Percentiles rank a stretch among this genome's conserved stretches.
phyloP scores from a whole-genome alignment of 495 filamentous ascomycete genomes.

The Achaetomiella virescens region DNA sequence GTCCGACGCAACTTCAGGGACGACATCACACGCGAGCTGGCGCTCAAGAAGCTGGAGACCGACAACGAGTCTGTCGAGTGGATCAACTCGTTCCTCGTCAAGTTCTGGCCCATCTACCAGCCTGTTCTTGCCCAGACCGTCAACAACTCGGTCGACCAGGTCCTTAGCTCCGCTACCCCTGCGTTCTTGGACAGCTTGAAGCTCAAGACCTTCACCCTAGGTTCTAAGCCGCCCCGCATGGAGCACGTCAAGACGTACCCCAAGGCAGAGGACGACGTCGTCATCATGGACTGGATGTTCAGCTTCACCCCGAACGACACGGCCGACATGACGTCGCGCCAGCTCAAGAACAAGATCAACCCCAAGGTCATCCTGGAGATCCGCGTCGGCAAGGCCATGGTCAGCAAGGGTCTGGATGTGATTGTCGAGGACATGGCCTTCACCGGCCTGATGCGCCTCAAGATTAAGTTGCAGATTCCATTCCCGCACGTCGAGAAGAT shows the following conservation, averaged over 20 bases:
- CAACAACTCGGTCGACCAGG: constrained; percentile 89
- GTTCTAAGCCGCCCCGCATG: constrained; percentile 89
- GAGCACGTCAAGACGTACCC: constrained; percentile 98
- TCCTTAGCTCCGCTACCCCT: constrained; percentile 84
- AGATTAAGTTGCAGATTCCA: constrained; percentile 91
- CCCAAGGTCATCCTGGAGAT: constrained; percentile 95
- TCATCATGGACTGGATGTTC: constrained; percentile 99
- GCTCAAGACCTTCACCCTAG: constrained; percentile 84
- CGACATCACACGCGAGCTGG: constrained; percentile 88
- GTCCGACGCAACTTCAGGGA: constrained; percentile 95
- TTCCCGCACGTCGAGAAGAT: constrained; percentile 93
- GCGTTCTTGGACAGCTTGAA: constrained; percentile 89
- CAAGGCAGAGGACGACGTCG: constrained; percentile 87
- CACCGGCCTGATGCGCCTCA: constrained; percentile 88
- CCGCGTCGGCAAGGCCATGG: constrained; percentile 84
- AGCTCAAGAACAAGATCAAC: constrained; percentile 91
- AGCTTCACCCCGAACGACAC: constrained; percentile 96
- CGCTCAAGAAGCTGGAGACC: constrained; percentile 79
- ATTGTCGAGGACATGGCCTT: constrained; percentile 98
- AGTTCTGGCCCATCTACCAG: constrained; percentile 98
- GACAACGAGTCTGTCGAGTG: constrained; percentile 93
- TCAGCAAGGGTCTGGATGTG: constrained; percentile 93
- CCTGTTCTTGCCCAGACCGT: constrained; percentile 88
- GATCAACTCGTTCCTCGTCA: constrained; percentile 98
- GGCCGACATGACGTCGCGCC: constrained; percentile 80